These are phyloP conservation scores for Lactifluus subvellereus DNA, from an alignment of 768 basidiomycete species.

Conservation along the genomic window DNA sequence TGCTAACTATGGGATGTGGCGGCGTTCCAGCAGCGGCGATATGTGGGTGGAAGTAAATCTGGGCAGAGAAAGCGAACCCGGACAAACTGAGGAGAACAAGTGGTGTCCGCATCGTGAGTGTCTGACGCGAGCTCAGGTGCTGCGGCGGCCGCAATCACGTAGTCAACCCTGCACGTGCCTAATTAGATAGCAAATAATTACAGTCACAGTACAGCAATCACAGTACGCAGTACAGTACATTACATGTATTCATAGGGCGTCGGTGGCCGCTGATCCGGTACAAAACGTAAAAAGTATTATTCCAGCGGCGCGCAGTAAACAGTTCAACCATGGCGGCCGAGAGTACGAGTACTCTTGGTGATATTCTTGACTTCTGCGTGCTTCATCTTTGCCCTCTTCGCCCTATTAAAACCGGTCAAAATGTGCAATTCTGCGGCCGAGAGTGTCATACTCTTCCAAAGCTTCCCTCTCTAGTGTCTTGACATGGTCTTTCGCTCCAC, in stretches of 20 bases:
- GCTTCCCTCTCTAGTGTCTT: constrained; percentile 4
- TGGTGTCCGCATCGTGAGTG: constrained; percentile 15
- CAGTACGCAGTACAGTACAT: neutral
- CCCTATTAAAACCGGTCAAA: neutral
- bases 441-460: constrained; percentile 4
- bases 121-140: neutral
- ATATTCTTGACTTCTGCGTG: constrained; percentile 9
- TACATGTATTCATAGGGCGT: neutral
- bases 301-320: too few species aligned
- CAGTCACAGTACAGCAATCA: neutral
- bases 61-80: constrained; percentile 15
- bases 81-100: constrained; percentile 12
- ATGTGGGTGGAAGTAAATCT: constrained; percentile 19
- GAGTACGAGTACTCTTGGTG: constrained; percentile 7
- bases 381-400: constrained; percentile 11
- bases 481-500: constrained; percentile 14
- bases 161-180: neutral
- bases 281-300: neutral
- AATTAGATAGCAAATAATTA: neutral
- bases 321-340: constrained; percentile 20
- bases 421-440: neutral
- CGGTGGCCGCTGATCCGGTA: neutral
- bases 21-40: neutral
- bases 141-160: neutral
- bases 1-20: constrained; percentile 37